Evolutionary conservation across 805 yeast genomes (phyloP), one percentile per base, ranked within the genome.

Genomic region (Candida koratica): DNA sequence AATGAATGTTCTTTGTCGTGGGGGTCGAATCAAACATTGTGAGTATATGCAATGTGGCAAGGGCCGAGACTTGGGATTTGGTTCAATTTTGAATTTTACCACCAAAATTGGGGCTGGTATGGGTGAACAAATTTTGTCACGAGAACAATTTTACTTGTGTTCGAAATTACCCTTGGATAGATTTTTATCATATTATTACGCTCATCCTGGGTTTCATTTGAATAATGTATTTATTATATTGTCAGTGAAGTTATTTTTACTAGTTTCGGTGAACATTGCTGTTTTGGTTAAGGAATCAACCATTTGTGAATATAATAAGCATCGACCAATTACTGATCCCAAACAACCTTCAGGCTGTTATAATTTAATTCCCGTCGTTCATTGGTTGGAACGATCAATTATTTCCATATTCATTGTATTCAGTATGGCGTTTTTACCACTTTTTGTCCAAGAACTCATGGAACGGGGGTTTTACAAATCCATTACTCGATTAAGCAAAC

Each of bases 101-200:
- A 83, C 89, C 27, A 84, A 84, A 64, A 83, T 84, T 73, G 94
- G 94, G 62, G 89, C 93, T 48, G 94, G 94, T 64, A 84, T 84
- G 94, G 93, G 93, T 60, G 94, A 84, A 62, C 94, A 84, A 60
- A 81, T 84, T 80, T 66, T 84, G 42, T 82, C 89, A 17, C 73
- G 94, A 64, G 94, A 84, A 58, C 84, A 84, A 58, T 84, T 79
- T 61, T 82, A 83, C 60, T 60, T 84, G 59, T 87, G 90, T 53
- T 80, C 90, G 25, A 88, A 80, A 54, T 65, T 84, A 44, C 93
- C 90, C 28, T 61, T 84, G 51, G 90, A 84, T 57, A 74, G 90
- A 61, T 81, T 84, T 71, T 70, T 84, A 45, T 80, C 90, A 7
- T 84, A 84, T 69, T 84, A 81, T 67, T 84, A 81, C 61, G 94